These are phyloP conservation scores for Helianthus tuberosus DNA, from an alignment of 129 eudicot genomes.

Conservation along the genomic window DNA sequence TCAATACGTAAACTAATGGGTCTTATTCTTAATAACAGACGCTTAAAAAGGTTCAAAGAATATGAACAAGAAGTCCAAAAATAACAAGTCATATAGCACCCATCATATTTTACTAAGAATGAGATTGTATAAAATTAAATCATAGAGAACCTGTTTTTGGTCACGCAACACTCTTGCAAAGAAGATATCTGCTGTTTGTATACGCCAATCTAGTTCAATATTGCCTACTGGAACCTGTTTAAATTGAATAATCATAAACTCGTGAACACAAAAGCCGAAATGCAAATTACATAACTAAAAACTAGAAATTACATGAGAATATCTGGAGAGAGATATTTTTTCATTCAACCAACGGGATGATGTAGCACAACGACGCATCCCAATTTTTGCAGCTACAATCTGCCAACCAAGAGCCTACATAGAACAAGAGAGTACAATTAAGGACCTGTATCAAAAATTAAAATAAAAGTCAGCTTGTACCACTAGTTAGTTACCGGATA, in stretches of 20 bases:
- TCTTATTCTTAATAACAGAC: no score
- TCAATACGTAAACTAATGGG: not conserved
- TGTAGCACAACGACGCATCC: constrained; percentile 88
- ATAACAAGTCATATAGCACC: no score
- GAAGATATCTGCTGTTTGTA: constrained; percentile 90
- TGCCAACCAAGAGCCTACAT: constrained; percentile 96
- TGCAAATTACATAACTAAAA: constrained; percentile 1
- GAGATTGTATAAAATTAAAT: no score
- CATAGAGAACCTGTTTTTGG: constrained; percentile 69
- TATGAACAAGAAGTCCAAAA: no score
- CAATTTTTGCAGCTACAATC: constrained; percentile 77
- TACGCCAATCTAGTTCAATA: constrained; percentile 86
- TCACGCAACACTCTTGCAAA: constrained; percentile 93
- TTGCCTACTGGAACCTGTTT: constrained; percentile 95
- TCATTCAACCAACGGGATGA: constrained; percentile 92
- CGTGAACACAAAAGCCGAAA: constrained; percentile 15
- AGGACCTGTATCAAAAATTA: constrained; percentile 16
- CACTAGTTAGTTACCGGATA: constrained; percentile 64
- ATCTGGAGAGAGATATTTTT: constrained; percentile 87
- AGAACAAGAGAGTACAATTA: constrained; percentile 17
- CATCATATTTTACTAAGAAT: no score
- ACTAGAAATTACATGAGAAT: constrained; percentile 69
- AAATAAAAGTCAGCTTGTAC: constrained; percentile 23
- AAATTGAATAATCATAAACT: constrained; percentile 19
- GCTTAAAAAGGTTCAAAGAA: no score